phyloP scores from a whole-genome alignment of 176 grass and related monocot genomes.

The Phyllostachys edulis region DNA sequence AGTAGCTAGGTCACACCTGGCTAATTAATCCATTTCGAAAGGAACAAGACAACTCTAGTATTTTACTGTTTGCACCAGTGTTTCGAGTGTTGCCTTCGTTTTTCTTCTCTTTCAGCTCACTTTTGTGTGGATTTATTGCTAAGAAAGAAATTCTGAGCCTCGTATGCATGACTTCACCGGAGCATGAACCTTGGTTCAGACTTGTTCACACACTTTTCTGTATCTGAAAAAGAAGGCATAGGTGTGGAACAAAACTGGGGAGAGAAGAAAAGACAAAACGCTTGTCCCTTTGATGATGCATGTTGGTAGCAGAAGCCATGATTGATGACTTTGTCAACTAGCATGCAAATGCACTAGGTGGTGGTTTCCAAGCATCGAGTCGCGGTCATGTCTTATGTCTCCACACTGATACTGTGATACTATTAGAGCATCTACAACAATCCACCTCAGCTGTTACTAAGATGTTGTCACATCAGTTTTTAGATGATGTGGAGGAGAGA shows the following conservation, averaged over 20 bases:
- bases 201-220: background rate
- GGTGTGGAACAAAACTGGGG: background rate
- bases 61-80: background rate
- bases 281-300: conserved; percentile 36
- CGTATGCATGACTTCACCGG: background rate
- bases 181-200: background rate
- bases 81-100: background rate
- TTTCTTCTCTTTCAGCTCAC: background rate
- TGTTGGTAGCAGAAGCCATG: conserved; percentile 28
- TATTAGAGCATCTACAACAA: too few species aligned
- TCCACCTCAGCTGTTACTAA: too few species aligned
- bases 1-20: background rate
- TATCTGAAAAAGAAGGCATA: background rate
- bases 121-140: background rate
- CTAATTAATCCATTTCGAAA: conserved; percentile 16
- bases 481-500: too few species aligned
- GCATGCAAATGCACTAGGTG: background rate
- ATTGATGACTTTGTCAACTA: conserved; percentile 53
- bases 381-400: background rate
- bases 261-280: conserved; percentile 26
- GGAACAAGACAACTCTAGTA: background rate
- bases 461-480: too few species aligned
- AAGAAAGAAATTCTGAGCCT: background rate
- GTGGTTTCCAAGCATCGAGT: background rate
- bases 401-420: background rate